Base-by-base conservation (phyloP, 1,284 basidiomycete genomes). In the Pseudozyma hubeiensis region DNA sequence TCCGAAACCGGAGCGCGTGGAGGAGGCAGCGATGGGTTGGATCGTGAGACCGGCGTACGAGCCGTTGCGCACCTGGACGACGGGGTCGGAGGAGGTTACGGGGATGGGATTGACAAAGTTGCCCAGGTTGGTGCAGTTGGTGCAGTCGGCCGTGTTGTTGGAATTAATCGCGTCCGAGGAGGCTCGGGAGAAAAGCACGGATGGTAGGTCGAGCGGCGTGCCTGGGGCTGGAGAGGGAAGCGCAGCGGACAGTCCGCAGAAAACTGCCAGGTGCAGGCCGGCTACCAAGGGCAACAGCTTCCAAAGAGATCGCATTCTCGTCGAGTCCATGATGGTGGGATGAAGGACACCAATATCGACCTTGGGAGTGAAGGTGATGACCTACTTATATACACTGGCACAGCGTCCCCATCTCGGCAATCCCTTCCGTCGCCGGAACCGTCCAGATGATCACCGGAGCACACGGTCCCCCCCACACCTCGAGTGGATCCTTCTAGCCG, bases 51-150 rank as follows among this genome's bases (percentile, higher is more conserved):
- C 69, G 19, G 69, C 69, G 31, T 72, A 72, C 8, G 69, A 56
- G 9, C 69, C 69, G 40, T 72, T 72, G 11, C 17, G 40, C 9
- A 61, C 19, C 17, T 39, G 41, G 1, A 72, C 64, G 30, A 53
- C 29, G 16, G 69, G 69, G n/a, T 67, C 69, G 40, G 43, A 37
- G 19, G 52, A 31, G 13, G 31, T 34, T 6, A 66, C 52, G 39
- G 59, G 63, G n/a, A 66, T n/a, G 1, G 69, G 56, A 16, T 72
- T 49, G 47, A 39, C n/a, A 16, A 55, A 64, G 58, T 68, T 73
- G 52, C 64, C 70, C 10, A 68, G 64, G 33, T 73, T 73, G 50
- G 57, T 62, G 61, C 70, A 73, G 37, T 57, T 53, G 55, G 59
- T 67, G 53, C 59, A 64, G 51, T 59, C 50, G 17, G 51, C 64